Conservation (phyloP, 176 grass and related monocot species). For the Alloteropsis semialata region DNA sequence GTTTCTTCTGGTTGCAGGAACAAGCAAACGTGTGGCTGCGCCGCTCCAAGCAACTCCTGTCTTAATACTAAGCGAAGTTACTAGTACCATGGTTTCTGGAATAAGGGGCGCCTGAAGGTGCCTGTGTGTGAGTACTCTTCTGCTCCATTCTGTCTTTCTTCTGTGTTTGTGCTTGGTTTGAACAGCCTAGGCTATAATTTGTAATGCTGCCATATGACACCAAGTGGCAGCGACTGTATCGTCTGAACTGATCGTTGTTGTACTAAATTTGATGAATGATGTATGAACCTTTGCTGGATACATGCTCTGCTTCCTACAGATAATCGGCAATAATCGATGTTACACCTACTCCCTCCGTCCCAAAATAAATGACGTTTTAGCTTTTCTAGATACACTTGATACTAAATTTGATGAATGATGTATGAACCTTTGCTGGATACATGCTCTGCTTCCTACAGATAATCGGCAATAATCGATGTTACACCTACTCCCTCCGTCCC, state of each 20-base stretch:
- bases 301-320: not conserved
- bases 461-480: too few species aligned
- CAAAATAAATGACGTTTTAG: too few species aligned
- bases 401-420: not conserved
- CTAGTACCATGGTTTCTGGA: constrained; percentile 10
- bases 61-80: constrained; percentile 17
- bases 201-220: not conserved
- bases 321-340: too few species aligned
- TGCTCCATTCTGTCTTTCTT: not conserved
- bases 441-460: not conserved
- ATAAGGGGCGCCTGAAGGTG: constrained; percentile 21
- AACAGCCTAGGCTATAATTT: not conserved
- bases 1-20: constrained; percentile 26
- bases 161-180: constrained; percentile 6
- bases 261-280: not conserved
- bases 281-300: not conserved
- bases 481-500: too few species aligned
- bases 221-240: not conserved
- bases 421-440: not conserved
- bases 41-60: not conserved
- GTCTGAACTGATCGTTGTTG: not conserved
- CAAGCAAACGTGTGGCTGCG: not conserved
- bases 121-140: not conserved
- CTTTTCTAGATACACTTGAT: too few species aligned
- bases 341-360: too few species aligned